phyloP scores from a whole-genome alignment of 2,329 filamentous ascomycete genomes.

The Ophiostoma sp. region DNA sequence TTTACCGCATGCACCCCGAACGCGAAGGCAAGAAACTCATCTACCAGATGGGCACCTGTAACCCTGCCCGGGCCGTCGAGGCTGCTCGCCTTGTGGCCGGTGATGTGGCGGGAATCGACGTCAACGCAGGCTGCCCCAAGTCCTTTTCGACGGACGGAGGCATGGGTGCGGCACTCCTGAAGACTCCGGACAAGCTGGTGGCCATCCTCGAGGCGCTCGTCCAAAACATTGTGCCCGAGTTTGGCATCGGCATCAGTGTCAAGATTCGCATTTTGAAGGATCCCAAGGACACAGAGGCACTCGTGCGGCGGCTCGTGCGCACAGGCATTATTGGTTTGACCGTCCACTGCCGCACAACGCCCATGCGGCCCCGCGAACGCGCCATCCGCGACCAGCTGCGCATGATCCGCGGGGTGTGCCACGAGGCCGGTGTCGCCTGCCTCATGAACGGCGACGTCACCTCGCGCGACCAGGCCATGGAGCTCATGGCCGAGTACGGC shows the following conservation, averaged over 20 bases:
- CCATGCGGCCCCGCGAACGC: slow-evolving; percentile 87
- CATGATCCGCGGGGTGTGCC: slow-evolving; percentile 81
- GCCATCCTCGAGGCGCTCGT: slow-evolving; percentile 84
- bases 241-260: slow-evolving; percentile 90
- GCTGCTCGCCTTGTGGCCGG: slow-evolving; percentile 80
- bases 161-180: slow-evolving; percentile 91
- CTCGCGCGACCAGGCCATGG: slow-evolving; percentile 68
- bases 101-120: slow-evolving; percentile 91
- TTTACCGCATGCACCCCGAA: slow-evolving; percentile 80
- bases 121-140: slow-evolving; percentile 98
- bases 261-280: slow-evolving; percentile 90
- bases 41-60: slow-evolving; percentile 89
- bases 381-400: slow-evolving; percentile 82
- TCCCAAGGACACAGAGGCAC: slow-evolving; percentile 68
- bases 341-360: slow-evolving; percentile 91
- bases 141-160: slow-evolving; percentile 90
- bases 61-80: slow-evolving; percentile 77
- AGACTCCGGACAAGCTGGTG: slow-evolving; percentile 79
- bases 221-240: slow-evolving; percentile 70
- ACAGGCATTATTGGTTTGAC: slow-evolving; percentile 93
- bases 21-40: slow-evolving; percentile 74
- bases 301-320: slow-evolving; percentile 75
- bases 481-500: slow-evolving; percentile 74
- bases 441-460: slow-evolving; percentile 94
- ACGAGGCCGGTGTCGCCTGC: slow-evolving; percentile 82